Evolutionary conservation across 2,329 filamentous ascomycete species (phyloP).

Genomic region (Zopfia rhizophila): DNA sequence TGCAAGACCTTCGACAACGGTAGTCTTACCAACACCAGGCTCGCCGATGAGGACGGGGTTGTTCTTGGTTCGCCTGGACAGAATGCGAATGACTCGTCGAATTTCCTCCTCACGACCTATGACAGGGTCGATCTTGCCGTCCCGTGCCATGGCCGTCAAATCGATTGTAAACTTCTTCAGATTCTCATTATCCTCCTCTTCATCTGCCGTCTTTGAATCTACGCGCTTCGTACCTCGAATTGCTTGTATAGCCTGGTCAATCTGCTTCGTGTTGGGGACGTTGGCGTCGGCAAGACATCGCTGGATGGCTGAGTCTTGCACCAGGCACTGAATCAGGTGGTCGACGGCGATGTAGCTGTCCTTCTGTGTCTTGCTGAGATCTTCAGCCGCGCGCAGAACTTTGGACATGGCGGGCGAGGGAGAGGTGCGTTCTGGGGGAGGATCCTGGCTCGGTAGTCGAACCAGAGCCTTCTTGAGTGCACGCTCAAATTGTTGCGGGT

Average conservation of each 20-base stretch:
- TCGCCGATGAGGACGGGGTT: slow-evolving; percentile 98
- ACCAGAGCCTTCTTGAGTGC: slow-evolving; percentile 92
- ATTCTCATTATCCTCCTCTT: slow-evolving; percentile 92
- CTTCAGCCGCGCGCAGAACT: slow-evolving; percentile 83
- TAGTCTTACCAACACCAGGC: slow-evolving; percentile 98
- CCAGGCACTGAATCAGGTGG: slow-evolving; percentile 86
- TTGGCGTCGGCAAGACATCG: slow-evolving; percentile 83
- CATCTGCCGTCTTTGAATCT: slow-evolving; percentile 95
- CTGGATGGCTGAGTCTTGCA: slow-evolving; percentile 81
- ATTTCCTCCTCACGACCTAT: slow-evolving; percentile 98
- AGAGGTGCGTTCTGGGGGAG: slow-evolving; percentile 87
- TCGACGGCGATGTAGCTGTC: slow-evolving; percentile 95
- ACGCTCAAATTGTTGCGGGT: slow-evolving; percentile 87
- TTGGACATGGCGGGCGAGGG: slow-evolving; percentile 84
- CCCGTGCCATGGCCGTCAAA: slow-evolving; percentile 94
- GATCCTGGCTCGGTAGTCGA: slow-evolving; percentile 91
- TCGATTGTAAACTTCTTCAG: slow-evolving; percentile 98
- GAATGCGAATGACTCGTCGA: slow-evolving; percentile 86
- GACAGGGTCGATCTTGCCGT: slow-evolving; percentile 97
- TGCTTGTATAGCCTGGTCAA: slow-evolving; percentile 89
- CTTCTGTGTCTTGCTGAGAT: slow-evolving; percentile 96
- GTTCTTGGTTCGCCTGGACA: slow-evolving; percentile 96
- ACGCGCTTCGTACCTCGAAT: slow-evolving; percentile 94
- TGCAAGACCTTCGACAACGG: slow-evolving; percentile 94
- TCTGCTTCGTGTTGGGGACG: slow-evolving; percentile 87